phyloP scores from a whole-genome alignment of 2,329 filamentous ascomycete genomes.

The Alternaria sp. region DNA sequence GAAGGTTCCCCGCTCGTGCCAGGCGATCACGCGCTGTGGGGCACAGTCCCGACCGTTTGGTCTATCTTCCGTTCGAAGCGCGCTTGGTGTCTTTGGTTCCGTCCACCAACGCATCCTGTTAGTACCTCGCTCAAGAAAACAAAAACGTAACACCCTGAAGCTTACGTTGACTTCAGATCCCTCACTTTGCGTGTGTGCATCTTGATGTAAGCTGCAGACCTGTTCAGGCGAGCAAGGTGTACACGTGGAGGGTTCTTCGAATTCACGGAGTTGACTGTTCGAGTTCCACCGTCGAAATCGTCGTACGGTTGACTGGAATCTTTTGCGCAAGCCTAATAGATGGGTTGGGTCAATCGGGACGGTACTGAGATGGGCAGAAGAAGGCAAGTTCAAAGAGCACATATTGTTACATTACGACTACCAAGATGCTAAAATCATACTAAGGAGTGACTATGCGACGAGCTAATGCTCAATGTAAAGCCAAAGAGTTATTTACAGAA shows the following conservation, averaged over 20 bases:
- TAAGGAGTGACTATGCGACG: slow-evolving; percentile 13
- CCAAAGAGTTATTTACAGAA: slow-evolving; percentile 4
- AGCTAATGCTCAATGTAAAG: slow-evolving; percentile 10
- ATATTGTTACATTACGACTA: slow-evolving; percentile 12
- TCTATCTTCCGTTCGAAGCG: neutral
- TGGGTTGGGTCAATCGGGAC: neutral
- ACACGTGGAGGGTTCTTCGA: neutral
- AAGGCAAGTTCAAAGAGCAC: neutral
- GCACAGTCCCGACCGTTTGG: slow-evolving; percentile 8
- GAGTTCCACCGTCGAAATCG: neutral
- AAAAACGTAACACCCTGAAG: neutral
- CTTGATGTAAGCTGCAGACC: neutral
- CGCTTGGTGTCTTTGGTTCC: neutral
- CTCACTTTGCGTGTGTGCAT: neutral
- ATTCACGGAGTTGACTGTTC: neutral
- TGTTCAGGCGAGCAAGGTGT: neutral
- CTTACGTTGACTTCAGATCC: neutral
- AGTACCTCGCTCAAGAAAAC: neutral
- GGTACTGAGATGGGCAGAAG: accelerated
- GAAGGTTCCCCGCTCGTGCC: slow-evolving; percentile 1
- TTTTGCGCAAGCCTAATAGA: neutral
- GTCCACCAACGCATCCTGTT: neutral
- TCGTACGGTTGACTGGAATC: neutral
- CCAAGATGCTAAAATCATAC: slow-evolving; percentile 1
- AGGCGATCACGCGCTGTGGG: slow-evolving; percentile 12